Base-by-base conservation (phyloP, 192 early-diverging fungal species). In the Irineochytrium annulatum region DNA sequence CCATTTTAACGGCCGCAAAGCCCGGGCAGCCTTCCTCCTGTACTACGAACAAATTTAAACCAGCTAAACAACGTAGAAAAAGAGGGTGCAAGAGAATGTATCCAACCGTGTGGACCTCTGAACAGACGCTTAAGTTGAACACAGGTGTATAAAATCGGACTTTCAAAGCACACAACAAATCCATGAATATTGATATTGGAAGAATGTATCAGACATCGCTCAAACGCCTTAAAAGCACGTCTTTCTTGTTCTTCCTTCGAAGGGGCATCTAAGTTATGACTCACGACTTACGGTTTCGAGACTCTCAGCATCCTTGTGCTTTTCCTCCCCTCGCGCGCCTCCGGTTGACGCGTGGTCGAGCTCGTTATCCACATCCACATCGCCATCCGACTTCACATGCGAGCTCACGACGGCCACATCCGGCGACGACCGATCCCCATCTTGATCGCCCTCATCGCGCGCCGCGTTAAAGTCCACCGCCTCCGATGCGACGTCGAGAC, bases 151-250 rank as follows among this genome's bases (percentile, higher is more conserved):
- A 20, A 30, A 44, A 52, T 22, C 13, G 27, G 45, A 30, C 11
- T 26, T 34, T 16, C 54, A 11, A 55, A 34, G 22, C 11, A 6
- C 46, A 16, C 32, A 16, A 52, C 27, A 19, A n/a, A 37, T 62
- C n/a, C 3, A 3, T 6, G 39, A 17, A 44, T 1, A 33, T 71
- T 46, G 43, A 65, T 76, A 34, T 76, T 58, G 74, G 74, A 76
- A 69, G 69, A 32, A 56, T 68, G 74, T 76, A 76, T 76, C 74
- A 68, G 65, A 32, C 44, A 53, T 34, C 14, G n/a, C 11, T 22
- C 30, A 60, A 37, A 33, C 28, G 31, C 46, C 57, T 29, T 43
- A 58, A 37, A 11, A 56, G n/a, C 30, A 51, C 67, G 48, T 51
- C 67, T 39, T 20, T 35, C 63, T 63, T 59, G 63, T 68, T 39